phyloP scores from a whole-genome alignment of 2,329 filamentous ascomycete species.

The Tolypocladium pustulatum region DNA sequence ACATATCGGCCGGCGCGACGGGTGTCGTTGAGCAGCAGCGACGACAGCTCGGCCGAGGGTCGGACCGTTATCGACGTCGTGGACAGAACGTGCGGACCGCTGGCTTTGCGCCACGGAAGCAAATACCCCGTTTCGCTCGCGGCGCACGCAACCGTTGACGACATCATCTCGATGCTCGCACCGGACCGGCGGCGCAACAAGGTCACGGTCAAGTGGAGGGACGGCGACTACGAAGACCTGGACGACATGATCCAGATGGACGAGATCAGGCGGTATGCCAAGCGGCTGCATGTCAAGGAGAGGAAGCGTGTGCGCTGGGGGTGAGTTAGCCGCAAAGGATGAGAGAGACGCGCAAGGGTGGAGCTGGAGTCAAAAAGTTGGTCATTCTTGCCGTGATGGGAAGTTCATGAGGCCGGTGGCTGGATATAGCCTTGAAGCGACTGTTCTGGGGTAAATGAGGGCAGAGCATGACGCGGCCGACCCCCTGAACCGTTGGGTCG shows the following conservation, averaged over 20 bases:
- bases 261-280: constrained; percentile 9
- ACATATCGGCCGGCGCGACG: neutral
- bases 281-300: constrained; percentile 13
- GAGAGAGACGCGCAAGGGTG: neutral
- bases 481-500: neutral
- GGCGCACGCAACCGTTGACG: constrained; percentile 5
- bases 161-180: constrained; percentile 12
- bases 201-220: constrained; percentile 17
- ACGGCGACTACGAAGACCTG: constrained; percentile 13
- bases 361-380: neutral
- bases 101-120: constrained; percentile 8
- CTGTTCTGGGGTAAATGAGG: neutral
- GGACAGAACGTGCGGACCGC: constrained; percentile 8
- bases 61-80: constrained; percentile 9
- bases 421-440: neutral
- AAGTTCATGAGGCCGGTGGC: neutral
- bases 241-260: constrained; percentile 9
- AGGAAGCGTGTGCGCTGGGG: constrained; percentile 13
- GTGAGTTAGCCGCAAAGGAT: neutral
- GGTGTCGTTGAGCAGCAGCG: too few species aligned
- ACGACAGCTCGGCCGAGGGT: neutral
- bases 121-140: constrained; percentile 11
- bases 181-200: constrained; percentile 11
- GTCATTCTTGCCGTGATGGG: neutral
- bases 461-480: neutral